phyloP scores from a whole-genome alignment of 2,329 filamentous ascomycete genomes.

The Didymella pomorum region DNA sequence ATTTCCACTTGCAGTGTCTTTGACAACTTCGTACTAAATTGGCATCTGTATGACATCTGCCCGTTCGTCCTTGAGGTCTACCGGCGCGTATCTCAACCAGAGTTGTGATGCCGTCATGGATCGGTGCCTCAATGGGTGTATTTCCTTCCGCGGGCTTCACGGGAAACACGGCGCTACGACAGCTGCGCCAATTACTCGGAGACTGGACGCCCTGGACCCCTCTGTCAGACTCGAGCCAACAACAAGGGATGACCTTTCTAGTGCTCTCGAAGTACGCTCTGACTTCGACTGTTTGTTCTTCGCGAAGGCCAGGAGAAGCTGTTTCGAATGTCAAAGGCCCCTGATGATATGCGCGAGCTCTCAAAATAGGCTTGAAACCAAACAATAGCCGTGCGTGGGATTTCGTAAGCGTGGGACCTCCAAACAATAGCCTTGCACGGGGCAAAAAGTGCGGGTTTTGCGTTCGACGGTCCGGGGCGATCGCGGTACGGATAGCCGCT shows the following conservation, averaged over 20 bases:
- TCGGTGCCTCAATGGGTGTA: not conserved
- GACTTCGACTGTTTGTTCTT: slow-evolving; percentile 5
- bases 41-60: slow-evolving; percentile 8
- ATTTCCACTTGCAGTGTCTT: not conserved
- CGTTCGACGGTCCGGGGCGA: slow-evolving; percentile 19
- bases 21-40: slow-evolving; percentile 5
- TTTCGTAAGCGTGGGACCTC: slow-evolving; percentile 4
- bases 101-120: slow-evolving; percentile 15
- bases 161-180: slow-evolving; percentile 3
- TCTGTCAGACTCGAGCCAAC: slow-evolving; percentile 1
- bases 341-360: not conserved
- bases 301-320: slow-evolving; percentile 8
- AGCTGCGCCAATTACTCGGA: slow-evolving; percentile 10
- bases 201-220: slow-evolving; percentile 4
- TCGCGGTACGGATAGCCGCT: slow-evolving; percentile 20
- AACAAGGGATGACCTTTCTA: not conserved
- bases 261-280: not conserved
- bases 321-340: slow-evolving; percentile 1
- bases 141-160: slow-evolving; percentile 5
- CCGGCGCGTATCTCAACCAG: not conserved
- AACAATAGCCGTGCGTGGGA: slow-evolving; percentile 18
- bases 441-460: slow-evolving; percentile 4
- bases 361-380: slow-evolving; percentile 23
- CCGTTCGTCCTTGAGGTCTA: not conserved
- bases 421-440: slow-evolving; percentile 17